A percentile compares a stretch with the other conserved stretches of the same genome.
Conservation (phyloP, 108 stramenopile genomes). For the Epithemia pelagica region DNA sequence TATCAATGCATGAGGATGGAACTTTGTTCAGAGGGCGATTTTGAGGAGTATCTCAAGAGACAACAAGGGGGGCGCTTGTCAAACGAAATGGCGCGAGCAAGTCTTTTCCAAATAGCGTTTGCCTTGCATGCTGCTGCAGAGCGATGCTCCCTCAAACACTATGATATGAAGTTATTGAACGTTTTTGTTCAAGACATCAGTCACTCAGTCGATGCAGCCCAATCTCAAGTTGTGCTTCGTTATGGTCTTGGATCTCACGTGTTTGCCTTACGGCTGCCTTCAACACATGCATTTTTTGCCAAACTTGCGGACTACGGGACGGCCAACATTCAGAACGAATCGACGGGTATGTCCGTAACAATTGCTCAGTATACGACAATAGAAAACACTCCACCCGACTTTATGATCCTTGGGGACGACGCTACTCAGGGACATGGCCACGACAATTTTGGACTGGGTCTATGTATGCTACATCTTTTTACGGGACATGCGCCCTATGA, state of each 20-base stretch:
- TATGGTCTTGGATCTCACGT: conserved; percentile 78
- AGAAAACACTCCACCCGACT: conserved; percentile 95
- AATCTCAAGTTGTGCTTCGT: conserved; percentile 40
- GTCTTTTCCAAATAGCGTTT: conserved; percentile 94
- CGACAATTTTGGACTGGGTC: conserved; percentile 91
- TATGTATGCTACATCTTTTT: conserved; percentile 92
- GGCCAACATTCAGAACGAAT: conserved; percentile 67
- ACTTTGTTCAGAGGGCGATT: conserved; percentile 87
- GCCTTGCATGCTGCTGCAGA: conserved; percentile 83
- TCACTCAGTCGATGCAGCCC: conserved; percentile 14
- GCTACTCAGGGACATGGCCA: conserved; percentile 84
- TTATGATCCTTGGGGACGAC: conserved; percentile 81
- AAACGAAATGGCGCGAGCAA: conserved; percentile 33
- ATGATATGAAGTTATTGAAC: conserved; percentile 98
- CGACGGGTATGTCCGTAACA: conserved; percentile 76
- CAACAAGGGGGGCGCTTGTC: conserved; percentile 42
- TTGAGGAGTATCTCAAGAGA: conserved; percentile 81
- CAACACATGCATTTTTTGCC: conserved; percentile 54
- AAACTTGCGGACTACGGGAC: conserved; percentile 99
- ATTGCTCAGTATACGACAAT: conserved; percentile 94
- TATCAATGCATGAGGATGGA: conserved; percentile 99
- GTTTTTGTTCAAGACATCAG: conserved; percentile 65
- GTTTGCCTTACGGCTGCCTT: conserved; percentile 56
- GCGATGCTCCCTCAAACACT: conserved; percentile 86
- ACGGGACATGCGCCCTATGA: conserved; percentile 96